A percentile compares a stretch with the other conserved stretches of the same genome.
phyloP scores from a whole-genome alignment of 495 filamentous ascomycete species.

The Neurospora intermedia region DNA sequence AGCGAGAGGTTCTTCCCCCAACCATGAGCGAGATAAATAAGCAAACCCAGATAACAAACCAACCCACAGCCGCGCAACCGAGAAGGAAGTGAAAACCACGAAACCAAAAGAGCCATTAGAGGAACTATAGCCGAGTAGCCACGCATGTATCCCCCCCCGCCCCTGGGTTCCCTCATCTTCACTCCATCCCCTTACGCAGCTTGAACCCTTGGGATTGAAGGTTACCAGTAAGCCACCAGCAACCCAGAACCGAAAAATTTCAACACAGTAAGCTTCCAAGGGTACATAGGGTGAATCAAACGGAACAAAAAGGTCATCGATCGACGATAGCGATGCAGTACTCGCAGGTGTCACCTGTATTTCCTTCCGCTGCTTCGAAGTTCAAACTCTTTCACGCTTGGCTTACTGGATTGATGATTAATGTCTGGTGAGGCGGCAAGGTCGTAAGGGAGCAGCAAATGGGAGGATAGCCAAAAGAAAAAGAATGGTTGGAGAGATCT shows the following conservation, averaged over 20 bases:
- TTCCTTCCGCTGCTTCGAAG: background rate
- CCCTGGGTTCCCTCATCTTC: background rate
- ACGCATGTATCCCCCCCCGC: background rate
- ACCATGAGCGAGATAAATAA: too few species aligned
- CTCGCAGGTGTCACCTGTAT: background rate
- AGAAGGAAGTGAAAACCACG: background rate
- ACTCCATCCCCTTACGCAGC: background rate
- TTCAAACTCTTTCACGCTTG: background rate
- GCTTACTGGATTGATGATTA: background rate
- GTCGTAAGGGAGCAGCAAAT: background rate
- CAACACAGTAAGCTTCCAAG: background rate
- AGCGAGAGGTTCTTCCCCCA: too few species aligned
- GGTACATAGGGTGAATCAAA: background rate
- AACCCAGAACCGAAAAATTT: too few species aligned
- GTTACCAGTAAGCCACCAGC: background rate
- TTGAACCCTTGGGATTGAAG: background rate
- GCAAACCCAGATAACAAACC: too few species aligned
- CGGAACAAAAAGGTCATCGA: background rate
- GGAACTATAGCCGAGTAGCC: too few species aligned
- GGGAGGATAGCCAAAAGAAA: background rate
- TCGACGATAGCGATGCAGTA: background rate
- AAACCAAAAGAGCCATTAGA: background rate
- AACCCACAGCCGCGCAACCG: too few species aligned
- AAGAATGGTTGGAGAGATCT: background rate
- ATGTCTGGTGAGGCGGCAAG: background rate